Base-by-base conservation (phyloP, 495 filamentous ascomycete genomes). In the Penicillium dipodomyicola region DNA sequence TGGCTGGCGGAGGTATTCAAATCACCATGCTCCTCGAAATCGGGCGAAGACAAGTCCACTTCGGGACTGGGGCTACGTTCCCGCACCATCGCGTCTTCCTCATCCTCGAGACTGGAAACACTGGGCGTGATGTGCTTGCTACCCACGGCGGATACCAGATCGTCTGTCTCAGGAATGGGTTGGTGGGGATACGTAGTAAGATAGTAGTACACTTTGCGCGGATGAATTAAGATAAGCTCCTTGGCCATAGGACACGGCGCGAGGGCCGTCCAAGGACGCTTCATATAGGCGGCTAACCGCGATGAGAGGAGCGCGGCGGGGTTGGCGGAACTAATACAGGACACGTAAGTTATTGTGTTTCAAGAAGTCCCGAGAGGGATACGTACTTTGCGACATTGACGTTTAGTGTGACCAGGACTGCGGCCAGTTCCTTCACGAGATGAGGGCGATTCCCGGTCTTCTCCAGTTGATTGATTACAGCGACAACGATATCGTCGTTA, bases 301-400 rank as follows among this genome's bases (percentile, higher is more conserved):
- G 95, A 97, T 5, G 93, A 96, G 59, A 98, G 89, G 63, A 98
- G 89, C 47, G 94, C 93, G 64, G 88, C 87, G 25, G 92, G 94
- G 70, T 98, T 98, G 23, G 93, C 91, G 51, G 94, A 97, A 71
- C 94, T 98, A 69, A 15, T 30, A 25, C 5, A 49, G 14, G 35
- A 15, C 47, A 56, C 47, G 75, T 80, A 62, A 81, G 73, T 40
- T 58, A 57, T 37, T 42, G 54, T 44, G 4, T 27, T 49, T 48
- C 23, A n/a, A n/a, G 14, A 29, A 29, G 0, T 11, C 7, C 12
- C 12, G 32, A 17, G 4, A 3, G 32, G 19, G 14, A 49, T 47
- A 73, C 91, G 63, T 83, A 97, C 94, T 90, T 94, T 76, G 94
- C 88, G 61, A 98, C 91, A 61, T 87, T 89, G 57, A 87, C 85